Evolutionary conservation across 345 rosid genomes (phyloP), one percentile per base, ranked within the genome.

Genomic region (Raphanus raphanistrum): DNA sequence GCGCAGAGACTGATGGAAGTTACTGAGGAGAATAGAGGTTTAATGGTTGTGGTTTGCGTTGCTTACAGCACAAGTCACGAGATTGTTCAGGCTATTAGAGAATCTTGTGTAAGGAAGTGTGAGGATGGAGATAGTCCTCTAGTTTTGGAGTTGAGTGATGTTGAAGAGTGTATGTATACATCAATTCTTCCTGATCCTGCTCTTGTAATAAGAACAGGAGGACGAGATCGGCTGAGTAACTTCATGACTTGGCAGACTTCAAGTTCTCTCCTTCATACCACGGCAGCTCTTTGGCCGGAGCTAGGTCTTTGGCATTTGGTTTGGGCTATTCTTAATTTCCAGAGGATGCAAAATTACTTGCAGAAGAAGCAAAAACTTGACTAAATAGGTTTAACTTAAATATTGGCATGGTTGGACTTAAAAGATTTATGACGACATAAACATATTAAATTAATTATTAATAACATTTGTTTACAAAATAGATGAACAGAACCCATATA

Each of bases 251-350:
- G 96, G 91, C 96, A 89, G 78, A 85, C 87, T 43, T 79, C 79
- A 16, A 72, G 72, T 68, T 80, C 89, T 52, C 77, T 82, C 12
- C 71, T 85, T 74, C 85, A 86, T 57, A 71, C 84, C 16, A 84
- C 90, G 4, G 36, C 74, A 13, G 85, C 78, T 7, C 82, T 91
- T 71, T 91, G 94, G 97, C 96, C 98, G 4, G 94, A 90, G 80
- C 83, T 86, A 57, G 84, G 89, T 17, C 63, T 88, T 4, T 62
- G 86, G 88, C 87, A 89, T 72, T 81, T 89, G 83, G 84, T 84
- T 48, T 89, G 90, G 86, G 85, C 85, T 27, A 81, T 88, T 21
- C 75, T 88, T 68, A 85, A 80, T 66, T 90, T 76, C 83, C 92
- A 88, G 72, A 81, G 84, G 59, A 41, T 71, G 35, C 73, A 88